These are phyloP conservation scores for Pilatotrama ljubarskyi DNA, from an alignment of 768 basidiomycete genomes.

Conservation along the genomic window DNA sequence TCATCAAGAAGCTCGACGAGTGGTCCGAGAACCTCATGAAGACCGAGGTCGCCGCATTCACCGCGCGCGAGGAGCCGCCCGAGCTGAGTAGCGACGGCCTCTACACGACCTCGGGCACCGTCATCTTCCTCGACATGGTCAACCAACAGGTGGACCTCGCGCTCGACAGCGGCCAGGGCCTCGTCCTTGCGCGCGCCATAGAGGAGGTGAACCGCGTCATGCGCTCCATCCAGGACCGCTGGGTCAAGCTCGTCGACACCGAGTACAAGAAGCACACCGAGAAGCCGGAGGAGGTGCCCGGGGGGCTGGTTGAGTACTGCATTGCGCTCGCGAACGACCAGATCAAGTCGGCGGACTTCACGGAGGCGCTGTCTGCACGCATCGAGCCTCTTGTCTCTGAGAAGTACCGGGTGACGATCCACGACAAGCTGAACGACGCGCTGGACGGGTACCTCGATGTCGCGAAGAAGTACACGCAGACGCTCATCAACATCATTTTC, in stretches of 20 bases:
- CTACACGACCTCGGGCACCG: constrained; percentile 86
- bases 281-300: constrained; percentile 83
- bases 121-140: constrained; percentile 97
- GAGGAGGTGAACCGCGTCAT: constrained; percentile 88
- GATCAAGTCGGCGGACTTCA: constrained; percentile 92
- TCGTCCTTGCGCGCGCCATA: constrained; percentile 88
- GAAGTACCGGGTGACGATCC: constrained; percentile 84
- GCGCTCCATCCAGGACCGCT: constrained; percentile 83
- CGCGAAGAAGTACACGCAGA: constrained; percentile 95
- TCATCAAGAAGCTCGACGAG: constrained; percentile 94
- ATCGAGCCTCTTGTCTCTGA: constrained; percentile 90
- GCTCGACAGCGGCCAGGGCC: constrained; percentile 93
- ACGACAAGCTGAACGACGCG: constrained; percentile 88
- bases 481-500: constrained; percentile 91
- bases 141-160: constrained; percentile 96
- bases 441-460: constrained; percentile 99
- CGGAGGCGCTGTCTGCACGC: constrained; percentile 81
- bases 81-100: constrained; percentile 87
- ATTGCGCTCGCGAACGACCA: constrained; percentile 98
- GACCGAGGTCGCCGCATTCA: constrained; percentile 85
- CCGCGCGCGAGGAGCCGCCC: constrained; percentile 78
- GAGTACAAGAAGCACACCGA: constrained; percentile 89
- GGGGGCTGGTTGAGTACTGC: constrained; percentile 92
- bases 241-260: constrained; percentile 77
- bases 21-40: constrained; percentile 95